These are phyloP conservation scores for Botryotinia narcissicola DNA, from an alignment of 2,329 filamentous ascomycete genomes.

Conservation along the genomic window DNA sequence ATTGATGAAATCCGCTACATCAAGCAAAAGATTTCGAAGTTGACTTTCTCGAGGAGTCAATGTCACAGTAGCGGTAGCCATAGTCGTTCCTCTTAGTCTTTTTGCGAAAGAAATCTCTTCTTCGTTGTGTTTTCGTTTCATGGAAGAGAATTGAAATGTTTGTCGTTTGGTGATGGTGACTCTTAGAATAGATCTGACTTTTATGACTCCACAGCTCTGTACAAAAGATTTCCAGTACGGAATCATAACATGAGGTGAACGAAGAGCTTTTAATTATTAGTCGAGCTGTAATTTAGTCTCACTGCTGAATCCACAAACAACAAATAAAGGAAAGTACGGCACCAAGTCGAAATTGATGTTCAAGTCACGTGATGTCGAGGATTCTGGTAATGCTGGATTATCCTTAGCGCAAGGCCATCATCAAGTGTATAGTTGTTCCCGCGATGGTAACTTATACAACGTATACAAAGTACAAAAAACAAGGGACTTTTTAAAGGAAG, in stretches of 20 bases:
- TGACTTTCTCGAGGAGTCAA: conserved; percentile 71
- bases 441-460: neutral
- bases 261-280: neutral
- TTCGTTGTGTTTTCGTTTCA: conserved; percentile 39
- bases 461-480: neutral
- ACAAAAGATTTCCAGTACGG: neutral
- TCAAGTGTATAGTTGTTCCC: neutral
- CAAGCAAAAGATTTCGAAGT: conserved; percentile 73
- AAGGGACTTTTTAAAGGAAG: neutral
- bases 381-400: conserved; percentile 2
- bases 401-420: conserved; percentile 17
- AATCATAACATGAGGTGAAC: conserved; percentile 2
- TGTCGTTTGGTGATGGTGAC: conserved; percentile 21
- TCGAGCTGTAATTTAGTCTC: neutral
- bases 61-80: conserved; percentile 42
- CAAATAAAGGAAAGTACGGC: neutral
- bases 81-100: conserved; percentile 24
- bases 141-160: conserved; percentile 28
- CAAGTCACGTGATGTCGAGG: neutral
- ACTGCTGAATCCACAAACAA: neutral
- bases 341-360: neutral
- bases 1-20: conserved; percentile 73
- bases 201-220: conserved; percentile 8
- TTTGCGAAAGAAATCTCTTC: conserved; percentile 26
- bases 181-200: conserved; percentile 17